Evolutionary conservation across 2,329 filamentous ascomycete genomes (phyloP), one percentile per base, ranked within the genome.

Genomic region (Aspergillus jensenii): DNA sequence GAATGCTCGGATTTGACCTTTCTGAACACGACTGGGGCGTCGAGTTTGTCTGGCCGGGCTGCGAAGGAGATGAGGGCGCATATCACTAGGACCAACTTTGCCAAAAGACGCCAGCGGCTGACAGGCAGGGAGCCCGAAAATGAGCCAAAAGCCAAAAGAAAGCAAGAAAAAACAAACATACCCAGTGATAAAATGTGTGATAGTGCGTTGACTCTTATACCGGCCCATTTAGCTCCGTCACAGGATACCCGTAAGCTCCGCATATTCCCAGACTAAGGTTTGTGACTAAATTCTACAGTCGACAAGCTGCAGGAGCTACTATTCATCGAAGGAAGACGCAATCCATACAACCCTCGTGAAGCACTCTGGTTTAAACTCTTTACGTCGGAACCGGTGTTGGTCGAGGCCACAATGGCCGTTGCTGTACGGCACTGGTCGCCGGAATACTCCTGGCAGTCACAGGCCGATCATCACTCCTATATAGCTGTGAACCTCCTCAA

Each of bases 71-170:
- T 58, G 55, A 48, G 49, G 6, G 55, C 55, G n/a, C 55, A 58
- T 21, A 48, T 58, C 3, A 58, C 55, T 3, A 58, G 33, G 33
- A 37, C 49, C 43, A 58, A 58, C 39, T 58, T 58, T 23, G 55
- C 49, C 7, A 58, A 53, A 48, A 23, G 55, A 15, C 49, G 55
- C 6, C 55, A 31, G n/a, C 55, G 43, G 12, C n/a, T 58, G 8
- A 25, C 17, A 37, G 25, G 15, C 27, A 27, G n/a, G 3, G 47
- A 4, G 4, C 5, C 47, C 9, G 19, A 19, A 19, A 8, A 5
- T 1, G 19, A 14, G 14, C 17, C 40, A 4, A 35, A 51, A 14
- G 15, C 6, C 2, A 43, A 48, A 17, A 5, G 25, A 43, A 48
- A 6, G 0, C 15, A 33, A 12, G 17, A 2, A n/a, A 6, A 5